A percentile compares a stretch with the other conserved stretches of the same genome.
Evolutionary conservation across 176 grass and related monocot genomes (phyloP).

Genomic region (Musa troglodytarum): DNA sequence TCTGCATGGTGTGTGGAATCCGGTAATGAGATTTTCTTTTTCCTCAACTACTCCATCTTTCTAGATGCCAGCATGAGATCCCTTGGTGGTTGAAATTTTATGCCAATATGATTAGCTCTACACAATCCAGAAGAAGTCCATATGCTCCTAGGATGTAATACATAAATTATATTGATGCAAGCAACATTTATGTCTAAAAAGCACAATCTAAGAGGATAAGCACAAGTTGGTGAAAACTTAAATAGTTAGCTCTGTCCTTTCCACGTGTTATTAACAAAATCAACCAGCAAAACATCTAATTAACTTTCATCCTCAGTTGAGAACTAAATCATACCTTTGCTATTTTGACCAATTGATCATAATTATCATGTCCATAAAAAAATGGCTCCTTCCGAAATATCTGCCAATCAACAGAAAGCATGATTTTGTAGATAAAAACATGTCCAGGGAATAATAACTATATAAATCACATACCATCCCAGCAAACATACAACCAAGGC

Average conservation of each 20-base stretch:
- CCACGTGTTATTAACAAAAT: neutral
- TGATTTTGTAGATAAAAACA: neutral
- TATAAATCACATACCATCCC: slow-evolving; percentile 49
- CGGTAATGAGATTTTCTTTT: no score
- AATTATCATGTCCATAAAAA: slow-evolving; percentile 86
- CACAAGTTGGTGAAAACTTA: no score
- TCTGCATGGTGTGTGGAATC: no score
- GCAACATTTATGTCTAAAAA: neutral
- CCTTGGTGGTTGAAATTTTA: no score
- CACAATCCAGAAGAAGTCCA: no score
- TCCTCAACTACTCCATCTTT: no score
- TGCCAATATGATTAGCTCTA: no score
- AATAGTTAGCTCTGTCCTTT: neutral
- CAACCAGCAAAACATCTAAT: no score
- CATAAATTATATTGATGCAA: neutral
- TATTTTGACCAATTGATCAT: slow-evolving; percentile 93
- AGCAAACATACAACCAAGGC: slow-evolving; percentile 96
- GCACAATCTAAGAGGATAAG: neutral
- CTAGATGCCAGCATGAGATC: no score
- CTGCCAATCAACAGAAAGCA: slow-evolving; percentile 26
- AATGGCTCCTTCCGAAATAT: slow-evolving; percentile 78
- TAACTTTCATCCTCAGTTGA: neutral
- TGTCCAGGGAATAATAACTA: neutral
- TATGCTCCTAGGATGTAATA: no score
- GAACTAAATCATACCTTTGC: slow-evolving; percentile 42